Percentiles rank a stretch among this genome's conserved stretches.
Conservation (phyloP, 176 grass and related monocot genomes). For the Eremochloa ophiuroides region DNA sequence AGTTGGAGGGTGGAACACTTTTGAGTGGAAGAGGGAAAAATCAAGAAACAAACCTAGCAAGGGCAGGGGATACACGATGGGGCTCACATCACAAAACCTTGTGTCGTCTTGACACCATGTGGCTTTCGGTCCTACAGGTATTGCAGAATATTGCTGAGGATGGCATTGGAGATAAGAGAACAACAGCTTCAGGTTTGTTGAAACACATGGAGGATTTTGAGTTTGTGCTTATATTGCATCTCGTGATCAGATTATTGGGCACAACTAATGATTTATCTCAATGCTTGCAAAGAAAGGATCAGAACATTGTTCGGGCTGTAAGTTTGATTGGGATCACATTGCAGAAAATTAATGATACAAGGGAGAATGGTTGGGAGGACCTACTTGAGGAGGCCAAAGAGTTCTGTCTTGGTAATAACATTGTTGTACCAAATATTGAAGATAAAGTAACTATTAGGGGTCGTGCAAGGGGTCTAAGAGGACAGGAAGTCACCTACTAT, state of each 20-base stretch:
- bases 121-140: background rate
- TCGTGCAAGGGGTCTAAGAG: too few relatives aligned
- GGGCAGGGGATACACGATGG: background rate
- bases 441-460: background rate
- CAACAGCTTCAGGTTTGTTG: background rate
- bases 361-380: background rate
- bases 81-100: background rate
- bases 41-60: background rate
- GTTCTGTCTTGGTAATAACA: background rate
- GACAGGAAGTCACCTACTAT: too few relatives aligned
- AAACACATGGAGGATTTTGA: background rate
- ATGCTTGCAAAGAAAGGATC: background rate
- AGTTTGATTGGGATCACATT: background rate
- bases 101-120: background rate
- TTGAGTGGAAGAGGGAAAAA: too few relatives aligned
- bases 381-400: background rate
- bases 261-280: too few relatives aligned
- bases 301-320: background rate
- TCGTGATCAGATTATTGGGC: background rate
- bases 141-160: background rate
- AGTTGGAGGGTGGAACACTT: too few relatives aligned
- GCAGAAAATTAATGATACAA: background rate
- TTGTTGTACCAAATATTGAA: background rate
- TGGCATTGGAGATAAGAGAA: background rate
- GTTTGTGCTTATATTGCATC: background rate